Evolutionary conservation across 108 stramenopile genomes (phyloP).

Genomic region (Skeletonema tropicum): DNA sequence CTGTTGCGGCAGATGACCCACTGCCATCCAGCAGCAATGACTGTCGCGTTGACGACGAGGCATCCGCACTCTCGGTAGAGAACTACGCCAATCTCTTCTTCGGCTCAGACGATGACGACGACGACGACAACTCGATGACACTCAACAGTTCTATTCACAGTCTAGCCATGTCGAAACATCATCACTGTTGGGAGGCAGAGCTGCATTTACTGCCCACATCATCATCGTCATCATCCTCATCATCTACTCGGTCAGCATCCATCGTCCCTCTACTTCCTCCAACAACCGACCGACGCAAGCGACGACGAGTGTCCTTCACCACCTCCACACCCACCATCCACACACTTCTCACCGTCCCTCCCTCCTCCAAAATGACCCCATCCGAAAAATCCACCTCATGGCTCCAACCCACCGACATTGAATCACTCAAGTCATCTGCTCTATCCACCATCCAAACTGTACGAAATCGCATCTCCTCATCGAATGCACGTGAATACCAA

Average conservation of each 20-base stretch:
- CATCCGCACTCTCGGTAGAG: constrained; percentile 25
- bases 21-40: not conserved
- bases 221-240: not conserved
- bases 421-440: constrained; percentile 23
- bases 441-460: constrained; percentile 18
- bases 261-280: not conserved
- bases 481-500: constrained; percentile 4
- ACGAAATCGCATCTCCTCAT: constrained; percentile 12
- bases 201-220: not conserved
- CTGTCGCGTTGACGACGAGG: constrained; percentile 3
- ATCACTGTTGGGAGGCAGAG: not conserved
- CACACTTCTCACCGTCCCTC: constrained; percentile 14
- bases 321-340: constrained; percentile 16
- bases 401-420: constrained; percentile 26
- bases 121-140: not conserved
- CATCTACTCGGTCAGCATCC: not conserved
- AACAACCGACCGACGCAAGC: constrained; percentile 1
- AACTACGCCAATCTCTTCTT: constrained; percentile 44
- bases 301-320: constrained; percentile 32
- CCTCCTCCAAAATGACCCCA: constrained; percentile 24
- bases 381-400: constrained; percentile 28
- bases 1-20: not conserved
- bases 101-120: constrained; percentile 5
- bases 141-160: not conserved
- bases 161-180: not conserved